Percentiles rank a stretch among this genome's conserved stretches.
Conservation (phyloP, 2,329 filamentous ascomycete genomes). For the Xylariaceae sp. region DNA sequence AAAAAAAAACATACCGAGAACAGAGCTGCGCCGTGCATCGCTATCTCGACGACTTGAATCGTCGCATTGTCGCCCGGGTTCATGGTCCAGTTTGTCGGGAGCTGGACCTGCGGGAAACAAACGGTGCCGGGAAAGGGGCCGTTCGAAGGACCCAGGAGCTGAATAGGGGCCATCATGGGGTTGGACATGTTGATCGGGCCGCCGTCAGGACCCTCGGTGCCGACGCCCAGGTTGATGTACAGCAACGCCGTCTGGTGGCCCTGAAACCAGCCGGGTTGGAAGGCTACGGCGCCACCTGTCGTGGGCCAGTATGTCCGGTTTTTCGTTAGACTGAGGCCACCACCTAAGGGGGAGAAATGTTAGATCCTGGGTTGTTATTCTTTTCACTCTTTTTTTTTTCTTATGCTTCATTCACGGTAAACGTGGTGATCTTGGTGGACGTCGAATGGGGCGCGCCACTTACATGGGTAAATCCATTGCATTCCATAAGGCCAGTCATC, state of each 20-base stretch:
- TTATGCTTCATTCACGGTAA: neutral
- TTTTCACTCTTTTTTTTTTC: neutral
- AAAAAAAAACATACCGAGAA: conserved; percentile 53
- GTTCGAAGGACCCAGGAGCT: conserved; percentile 75
- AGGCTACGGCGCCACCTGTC: conserved; percentile 74
- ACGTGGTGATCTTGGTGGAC: neutral
- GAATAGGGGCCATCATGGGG: conserved; percentile 72
- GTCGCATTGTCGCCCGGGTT: conserved; percentile 78
- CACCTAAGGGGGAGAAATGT: conserved; percentile 51
- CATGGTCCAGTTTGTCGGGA: conserved; percentile 66
- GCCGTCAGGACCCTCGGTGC: conserved; percentile 55
- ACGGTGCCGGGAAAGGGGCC: conserved; percentile 81
- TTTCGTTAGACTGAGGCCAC: conserved; percentile 67
- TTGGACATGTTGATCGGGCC: conserved; percentile 83
- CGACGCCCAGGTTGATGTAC: conserved; percentile 88
- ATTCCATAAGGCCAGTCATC: conserved; percentile 78
- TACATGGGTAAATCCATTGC: conserved; percentile 95
- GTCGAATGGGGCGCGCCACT: conserved; percentile 32
- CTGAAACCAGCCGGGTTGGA: conserved; percentile 95
- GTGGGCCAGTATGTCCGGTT: conserved; percentile 94
- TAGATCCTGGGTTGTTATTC: conserved; percentile 1
- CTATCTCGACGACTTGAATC: conserved; percentile 67
- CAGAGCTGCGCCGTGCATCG: conserved; percentile 64
- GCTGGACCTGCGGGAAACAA: conserved; percentile 82
- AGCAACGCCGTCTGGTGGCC: conserved; percentile 78